Evolutionary conservation across 2,329 filamentous ascomycete genomes (phyloP).

Genomic region (Leptoxyphium fumago): DNA sequence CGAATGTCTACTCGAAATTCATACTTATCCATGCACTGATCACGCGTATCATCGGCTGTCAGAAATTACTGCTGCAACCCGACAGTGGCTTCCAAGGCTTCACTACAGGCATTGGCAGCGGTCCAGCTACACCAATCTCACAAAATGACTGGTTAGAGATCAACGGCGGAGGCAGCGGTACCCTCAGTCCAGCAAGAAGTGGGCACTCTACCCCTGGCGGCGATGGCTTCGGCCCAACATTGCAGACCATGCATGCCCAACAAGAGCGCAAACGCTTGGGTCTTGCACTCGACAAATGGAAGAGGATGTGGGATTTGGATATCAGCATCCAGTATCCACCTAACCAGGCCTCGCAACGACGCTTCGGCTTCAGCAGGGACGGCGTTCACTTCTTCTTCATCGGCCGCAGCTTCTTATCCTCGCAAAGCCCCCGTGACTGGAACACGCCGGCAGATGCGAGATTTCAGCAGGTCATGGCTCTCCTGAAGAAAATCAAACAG

Average conservation of each 20-base stretch:
- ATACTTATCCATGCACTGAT: conserved; percentile 56
- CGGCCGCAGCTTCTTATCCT: conserved; percentile 49
- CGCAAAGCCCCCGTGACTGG: conserved; percentile 32
- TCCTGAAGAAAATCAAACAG: conserved; percentile 44
- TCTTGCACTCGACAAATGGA: conserved; percentile 55
- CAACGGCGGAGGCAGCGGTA: conserved; percentile 17
- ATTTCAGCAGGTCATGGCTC: conserved; percentile 44
- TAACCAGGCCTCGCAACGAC: conserved; percentile 35
- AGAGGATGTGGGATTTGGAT: conserved; percentile 55
- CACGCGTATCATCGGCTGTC: conserved; percentile 43
- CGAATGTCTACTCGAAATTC: conserved; percentile 61
- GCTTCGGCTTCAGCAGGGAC: conserved; percentile 56
- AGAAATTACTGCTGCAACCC: conserved; percentile 22
- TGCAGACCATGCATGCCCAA: conserved; percentile 34
- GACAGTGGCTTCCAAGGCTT: conserved; percentile 13
- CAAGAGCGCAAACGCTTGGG: conserved; percentile 33
- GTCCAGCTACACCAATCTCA: conserved; percentile 41
- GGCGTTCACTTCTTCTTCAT: conserved; percentile 62
- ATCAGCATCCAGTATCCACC: conserved; percentile 53
- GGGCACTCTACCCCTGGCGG: conserved; percentile 28
- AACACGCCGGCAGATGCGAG: conserved; percentile 42
- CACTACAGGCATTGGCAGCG: conserved; percentile 23
- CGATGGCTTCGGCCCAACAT: conserved; percentile 24
- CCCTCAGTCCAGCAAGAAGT: conserved; percentile 18
- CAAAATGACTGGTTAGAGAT: conserved; percentile 44